phyloP scores from a whole-genome alignment of 305 asterid species.

The Rubia balearica region DNA sequence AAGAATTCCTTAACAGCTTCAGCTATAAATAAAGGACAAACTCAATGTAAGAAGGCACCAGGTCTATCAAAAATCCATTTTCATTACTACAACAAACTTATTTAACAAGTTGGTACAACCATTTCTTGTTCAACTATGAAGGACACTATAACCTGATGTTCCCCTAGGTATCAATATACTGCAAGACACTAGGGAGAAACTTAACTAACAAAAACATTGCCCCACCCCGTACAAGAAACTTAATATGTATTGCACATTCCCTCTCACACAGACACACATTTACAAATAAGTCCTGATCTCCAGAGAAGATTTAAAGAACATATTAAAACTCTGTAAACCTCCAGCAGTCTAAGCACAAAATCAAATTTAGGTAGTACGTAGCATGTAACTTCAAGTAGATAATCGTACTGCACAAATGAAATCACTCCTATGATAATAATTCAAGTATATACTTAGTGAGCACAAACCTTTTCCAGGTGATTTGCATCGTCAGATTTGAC shows the following conservation, averaged over 20 bases:
- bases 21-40: no score
- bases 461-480: conserved; percentile 65
- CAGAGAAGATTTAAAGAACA: neutral
- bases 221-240: neutral
- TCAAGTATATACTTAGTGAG: conserved; percentile 18
- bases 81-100: no score
- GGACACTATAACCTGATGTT: neutral
- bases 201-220: neutral
- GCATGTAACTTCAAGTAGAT: neutral
- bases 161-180: neutral
- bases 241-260: neutral
- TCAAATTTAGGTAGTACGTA: neutral
- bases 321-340: neutral
- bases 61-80: no score
- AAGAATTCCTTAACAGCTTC: no score
- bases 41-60: no score
- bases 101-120: no score
- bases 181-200: neutral
- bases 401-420: neutral
- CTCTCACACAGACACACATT: neutral
- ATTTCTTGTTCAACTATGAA: neutral
- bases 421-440: neutral
- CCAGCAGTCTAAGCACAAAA: neutral
- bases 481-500: conserved; percentile 34
- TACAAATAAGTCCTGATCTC: neutral